Base-by-base conservation (phyloP, 1,284 basidiomycete species). In the Takashimella tepidaria region DNA sequence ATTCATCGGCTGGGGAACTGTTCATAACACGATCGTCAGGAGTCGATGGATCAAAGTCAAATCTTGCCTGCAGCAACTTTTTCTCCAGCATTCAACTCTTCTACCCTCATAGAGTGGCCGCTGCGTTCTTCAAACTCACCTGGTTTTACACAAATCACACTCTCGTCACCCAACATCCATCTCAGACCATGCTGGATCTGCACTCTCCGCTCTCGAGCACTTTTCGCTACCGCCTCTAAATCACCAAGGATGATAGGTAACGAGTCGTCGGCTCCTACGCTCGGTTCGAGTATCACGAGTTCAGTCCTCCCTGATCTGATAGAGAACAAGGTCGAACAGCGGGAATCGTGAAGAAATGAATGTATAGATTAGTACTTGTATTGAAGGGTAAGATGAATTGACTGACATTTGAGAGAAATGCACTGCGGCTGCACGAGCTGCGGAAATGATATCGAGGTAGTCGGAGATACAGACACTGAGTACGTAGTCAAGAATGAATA, bases 231-330 rank as follows among this genome's bases (percentile, higher is more conserved):
- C 8, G 44, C 12, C 31, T 47, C 55, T 16, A 53, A 52, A 10
- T 51, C 60, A 3, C 56, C 31, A 5, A 56, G 53, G 21, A 64
- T 42, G 48, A 73, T 62, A 2, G 70, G 70, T 8, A 73, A 50
- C 3, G 63, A 54, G 3, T 54, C 49, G 10, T 50, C 31, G 2
- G 27, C 41, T 16, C 50, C 27, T 2, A 70, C 45, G 41, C 57
- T 49, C 10, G 70, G 70, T 51, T 73, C 70, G 22, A 73, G 64
- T 6, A 73, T 49, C 16, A 70, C 54, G 2, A 73, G 54, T 26
- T 62, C 60, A 3, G 52, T 49, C 5, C 50, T 46, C 44, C n/a
- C 24, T 1, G 27, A n/a, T 11, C 11, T 40, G 16, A 37, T 16
- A 12, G 44, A 16, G 37, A 16, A 41, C 22, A 5, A 43, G 44